phyloP scores from a whole-genome alignment of 208 protist genomes.

The Leishmania arabica region DNA sequence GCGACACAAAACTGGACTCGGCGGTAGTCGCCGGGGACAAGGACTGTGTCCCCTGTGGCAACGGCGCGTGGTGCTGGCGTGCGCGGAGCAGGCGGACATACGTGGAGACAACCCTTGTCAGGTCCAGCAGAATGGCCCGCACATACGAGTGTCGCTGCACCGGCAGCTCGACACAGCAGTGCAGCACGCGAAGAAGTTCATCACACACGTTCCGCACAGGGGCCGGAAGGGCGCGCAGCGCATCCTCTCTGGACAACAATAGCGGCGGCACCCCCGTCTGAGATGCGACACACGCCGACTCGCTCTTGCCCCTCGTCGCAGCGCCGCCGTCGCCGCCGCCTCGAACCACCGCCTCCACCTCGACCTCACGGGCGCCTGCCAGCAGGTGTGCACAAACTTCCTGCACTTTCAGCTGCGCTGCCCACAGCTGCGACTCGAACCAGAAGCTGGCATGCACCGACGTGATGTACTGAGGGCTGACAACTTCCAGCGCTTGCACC shows the following conservation, averaged over 20 bases:
- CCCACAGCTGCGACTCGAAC: constrained; percentile 55
- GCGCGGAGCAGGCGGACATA: constrained; percentile 19
- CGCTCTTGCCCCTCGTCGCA: not conserved
- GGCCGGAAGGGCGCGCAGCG: constrained; percentile 8
- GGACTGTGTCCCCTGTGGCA: not conserved
- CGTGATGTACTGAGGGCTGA: constrained; percentile 60
- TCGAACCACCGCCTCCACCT: constrained; percentile 7
- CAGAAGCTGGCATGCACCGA: constrained; percentile 53
- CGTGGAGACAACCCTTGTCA: constrained; percentile 45
- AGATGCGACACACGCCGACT: not conserved
- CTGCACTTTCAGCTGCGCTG: constrained; percentile 43
- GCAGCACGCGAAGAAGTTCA: constrained; percentile 49
- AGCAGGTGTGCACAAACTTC: constrained; percentile 10
- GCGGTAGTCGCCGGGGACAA: not conserved
- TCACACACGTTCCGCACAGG: constrained; percentile 27
- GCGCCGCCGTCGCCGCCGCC: constrained; percentile 4
- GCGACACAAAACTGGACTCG: constrained; percentile 15
- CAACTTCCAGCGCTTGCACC: constrained; percentile 35
- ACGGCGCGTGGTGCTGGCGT: not conserved
- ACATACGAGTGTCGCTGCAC: constrained; percentile 73
- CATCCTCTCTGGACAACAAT: constrained; percentile 14
- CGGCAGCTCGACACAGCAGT: constrained; percentile 40
- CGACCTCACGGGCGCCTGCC: constrained; percentile 7
- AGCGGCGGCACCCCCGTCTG: not conserved
- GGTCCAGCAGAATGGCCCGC: constrained; percentile 60